Conservation (phyloP, 2,329 filamentous ascomycete genomes). For the Clarireedia hainanense region DNA sequence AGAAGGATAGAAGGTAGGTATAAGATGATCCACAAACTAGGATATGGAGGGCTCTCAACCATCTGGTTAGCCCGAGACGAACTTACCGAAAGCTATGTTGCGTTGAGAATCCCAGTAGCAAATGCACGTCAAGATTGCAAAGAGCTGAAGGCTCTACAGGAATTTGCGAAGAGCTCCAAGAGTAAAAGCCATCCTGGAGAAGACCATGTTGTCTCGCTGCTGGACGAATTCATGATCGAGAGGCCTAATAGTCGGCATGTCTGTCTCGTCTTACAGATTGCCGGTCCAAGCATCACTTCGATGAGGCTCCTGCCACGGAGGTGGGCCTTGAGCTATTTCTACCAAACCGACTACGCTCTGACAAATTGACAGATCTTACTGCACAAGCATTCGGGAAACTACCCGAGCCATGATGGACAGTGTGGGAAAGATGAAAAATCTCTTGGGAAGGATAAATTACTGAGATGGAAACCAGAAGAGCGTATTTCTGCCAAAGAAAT, state of each 20-base stretch:
- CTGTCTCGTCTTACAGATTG: constrained; percentile 31
- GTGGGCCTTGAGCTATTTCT: neutral
- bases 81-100: neutral
- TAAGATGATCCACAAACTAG: constrained; percentile 32
- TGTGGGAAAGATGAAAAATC: neutral
- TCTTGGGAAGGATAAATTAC: neutral
- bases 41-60: constrained; percentile 33
- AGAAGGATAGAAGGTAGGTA: constrained; percentile 27
- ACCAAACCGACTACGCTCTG: too few relatives aligned
- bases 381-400: neutral
- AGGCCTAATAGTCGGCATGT: constrained; percentile 38
- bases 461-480: constrained; percentile 1
- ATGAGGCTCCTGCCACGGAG: constrained; percentile 14
- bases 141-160: neutral
- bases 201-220: neutral
- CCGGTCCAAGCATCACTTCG: neutral
- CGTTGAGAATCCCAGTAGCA: constrained; percentile 6
- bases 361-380: too few relatives aligned
- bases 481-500: neutral
- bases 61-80: constrained; percentile 33
- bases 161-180: neutral
- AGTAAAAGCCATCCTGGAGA: neutral
- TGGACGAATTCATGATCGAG: constrained; percentile 18
- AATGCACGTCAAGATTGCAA: neutral
- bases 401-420: neutral